These are phyloP conservation scores for Phytophthora megakarya DNA, from an alignment of 352 stramenopile species.

Conservation along the genomic window DNA sequence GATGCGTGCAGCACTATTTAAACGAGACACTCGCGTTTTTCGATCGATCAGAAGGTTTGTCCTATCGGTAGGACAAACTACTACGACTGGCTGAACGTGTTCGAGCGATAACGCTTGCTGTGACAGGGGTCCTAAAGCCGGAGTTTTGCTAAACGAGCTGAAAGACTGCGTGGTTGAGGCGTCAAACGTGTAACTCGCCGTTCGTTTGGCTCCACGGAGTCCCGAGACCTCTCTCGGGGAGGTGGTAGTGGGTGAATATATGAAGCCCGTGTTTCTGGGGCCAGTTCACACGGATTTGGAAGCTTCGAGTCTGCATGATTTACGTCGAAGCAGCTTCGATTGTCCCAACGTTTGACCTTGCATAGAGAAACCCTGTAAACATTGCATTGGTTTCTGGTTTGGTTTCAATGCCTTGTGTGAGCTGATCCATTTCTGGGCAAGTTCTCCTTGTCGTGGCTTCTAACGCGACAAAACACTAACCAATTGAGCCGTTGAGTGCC, in stretches of 20 bases:
- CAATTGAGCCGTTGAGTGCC: neutral
- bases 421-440: too few relatives aligned
- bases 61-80: neutral
- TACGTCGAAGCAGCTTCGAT: neutral
- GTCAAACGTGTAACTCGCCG: neutral
- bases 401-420: neutral
- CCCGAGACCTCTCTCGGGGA: neutral
- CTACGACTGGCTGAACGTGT: too few relatives aligned
- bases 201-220: neutral
- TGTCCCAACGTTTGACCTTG: neutral
- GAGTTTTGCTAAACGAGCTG: neutral
- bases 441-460: slow-evolving; percentile 3
- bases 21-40: too few relatives aligned
- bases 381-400: neutral
- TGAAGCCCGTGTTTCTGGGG: neutral
- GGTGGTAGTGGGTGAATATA: neutral
- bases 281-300: neutral
- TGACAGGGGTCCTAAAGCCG: too few relatives aligned
- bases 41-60: too few relatives aligned
- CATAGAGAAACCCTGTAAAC: neutral
- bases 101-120: too few relatives aligned
- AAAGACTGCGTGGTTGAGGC: neutral
- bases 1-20: too few relatives aligned
- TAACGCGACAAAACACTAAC: neutral
- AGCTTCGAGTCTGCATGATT: neutral